Evolutionary conservation across 208 protist genomes (phyloP), one percentile per base, ranked within the genome.

Genomic region (Strigomonas oncopelti): DNA sequence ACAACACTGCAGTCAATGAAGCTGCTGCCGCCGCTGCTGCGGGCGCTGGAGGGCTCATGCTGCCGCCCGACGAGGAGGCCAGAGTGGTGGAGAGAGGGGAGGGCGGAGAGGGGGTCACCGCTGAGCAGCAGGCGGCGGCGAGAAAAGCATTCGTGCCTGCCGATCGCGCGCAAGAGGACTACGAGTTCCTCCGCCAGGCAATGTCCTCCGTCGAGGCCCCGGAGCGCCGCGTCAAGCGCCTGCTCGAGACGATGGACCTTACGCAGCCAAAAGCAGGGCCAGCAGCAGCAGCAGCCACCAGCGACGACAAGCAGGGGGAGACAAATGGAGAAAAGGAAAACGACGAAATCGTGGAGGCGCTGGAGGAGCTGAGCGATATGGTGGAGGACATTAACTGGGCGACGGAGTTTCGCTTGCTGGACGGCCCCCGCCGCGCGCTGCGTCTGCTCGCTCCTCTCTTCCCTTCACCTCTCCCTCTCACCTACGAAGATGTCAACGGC

Each of bases 311-410:
- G 27, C 53, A 58, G 9, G 80, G 69, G 27, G 78, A 85, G 7
- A 60, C 46, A 18, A 53, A 58, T 13, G 81, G 77, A 11, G 53
- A 72, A 16, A 24, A 24, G 7, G 36, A 65, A 27, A 57, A 72
- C 52, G 48, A 65, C 8, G 64, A 68, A 0, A 69, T 71, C 13
- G 11, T 79, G 18, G 56, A 25, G 7, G 77, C 75, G 5, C 48
- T 92, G 59, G 87, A 83, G 74, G 87, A 93, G 75, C 67, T 95
- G n/a, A 77, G 68, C 16, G 90, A 95, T 46, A 72, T 95, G 74
- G 87, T 95, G 7, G 90, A 95, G 67, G 90, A 95, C 72, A 83
- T 93, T 61, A 95, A 93, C 76, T 93, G 87, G 87, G 90, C 90
- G 1, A 69, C 78, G 2, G 87, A 95, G 75, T 95, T 91, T 60